A percentile compares a stretch with the other conserved stretches of the same genome.
Conservation (phyloP, 176 grass and related monocot species). For the Urochloa ruziziensis region DNA sequence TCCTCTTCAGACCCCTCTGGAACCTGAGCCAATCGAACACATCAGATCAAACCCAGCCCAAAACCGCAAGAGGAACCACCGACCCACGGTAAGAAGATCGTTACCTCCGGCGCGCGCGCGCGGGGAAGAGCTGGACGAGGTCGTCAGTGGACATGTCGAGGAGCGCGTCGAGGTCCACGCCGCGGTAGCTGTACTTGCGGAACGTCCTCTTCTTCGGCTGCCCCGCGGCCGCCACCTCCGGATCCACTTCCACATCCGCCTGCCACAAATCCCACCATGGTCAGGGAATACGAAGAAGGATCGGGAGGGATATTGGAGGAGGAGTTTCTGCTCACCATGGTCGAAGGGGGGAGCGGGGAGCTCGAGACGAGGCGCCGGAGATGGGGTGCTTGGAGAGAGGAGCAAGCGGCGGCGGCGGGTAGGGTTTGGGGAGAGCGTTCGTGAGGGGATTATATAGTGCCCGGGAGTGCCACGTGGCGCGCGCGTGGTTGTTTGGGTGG, state of each 20-base stretch:
- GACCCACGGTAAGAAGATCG: too few relatives aligned
- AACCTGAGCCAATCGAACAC: conserved; percentile 49
- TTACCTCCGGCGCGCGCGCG: conserved; percentile 77
- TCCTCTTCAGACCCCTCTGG: conserved; percentile 93
- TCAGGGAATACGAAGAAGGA: too few relatives aligned
- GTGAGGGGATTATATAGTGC: conserved; percentile 25
- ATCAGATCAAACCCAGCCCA: neutral
- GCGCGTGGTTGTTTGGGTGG: neutral
- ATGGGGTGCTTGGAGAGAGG: neutral
- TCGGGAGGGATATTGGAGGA: neutral
- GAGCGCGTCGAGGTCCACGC: conserved; percentile 90
- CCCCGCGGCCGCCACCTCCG: conserved; percentile 49
- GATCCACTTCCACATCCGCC: conserved; percentile 64
- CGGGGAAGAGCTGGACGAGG: conserved; percentile 86
- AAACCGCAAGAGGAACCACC: too few relatives aligned
- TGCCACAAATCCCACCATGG: conserved; percentile 10
- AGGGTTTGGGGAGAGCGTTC: conserved; percentile 27
- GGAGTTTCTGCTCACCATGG: conserved; percentile 39
- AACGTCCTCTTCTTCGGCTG: conserved; percentile 98
- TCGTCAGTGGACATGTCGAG: conserved; percentile 97
- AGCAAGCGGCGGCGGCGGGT: neutral
- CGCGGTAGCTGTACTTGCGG: conserved; percentile 96
- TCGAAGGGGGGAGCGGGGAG: neutral
- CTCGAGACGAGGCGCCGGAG: neutral
- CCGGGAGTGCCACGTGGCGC: neutral